Conservation (phyloP, 768 basidiomycete species). For the Rhizopogon rudus region DNA sequence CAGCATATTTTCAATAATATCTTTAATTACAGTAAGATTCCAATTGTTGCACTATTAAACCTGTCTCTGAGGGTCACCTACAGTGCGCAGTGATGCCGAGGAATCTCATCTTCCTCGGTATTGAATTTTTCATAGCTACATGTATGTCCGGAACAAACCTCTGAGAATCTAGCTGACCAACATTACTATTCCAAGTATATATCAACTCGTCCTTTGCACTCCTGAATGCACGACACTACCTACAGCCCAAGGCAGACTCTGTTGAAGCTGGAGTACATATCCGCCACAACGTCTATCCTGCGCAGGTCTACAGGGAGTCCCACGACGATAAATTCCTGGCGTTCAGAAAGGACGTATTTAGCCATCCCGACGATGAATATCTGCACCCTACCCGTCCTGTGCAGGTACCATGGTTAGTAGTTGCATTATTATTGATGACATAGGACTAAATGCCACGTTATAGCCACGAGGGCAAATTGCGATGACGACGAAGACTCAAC, state of each 20-base stretch:
- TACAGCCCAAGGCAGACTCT: too few species aligned
- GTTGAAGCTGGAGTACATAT: too few species aligned
- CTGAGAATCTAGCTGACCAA: neutral
- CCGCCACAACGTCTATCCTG: neutral
- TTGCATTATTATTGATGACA: too few species aligned
- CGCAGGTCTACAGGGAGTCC: too few species aligned
- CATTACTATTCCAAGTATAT: neutral
- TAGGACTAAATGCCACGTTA: neutral
- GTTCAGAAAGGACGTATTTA: too few species aligned
- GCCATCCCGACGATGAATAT: neutral
- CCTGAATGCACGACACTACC: neutral
- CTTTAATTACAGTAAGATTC: neutral
- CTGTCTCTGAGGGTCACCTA: neutral
- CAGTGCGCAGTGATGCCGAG: slow-evolving; percentile 2
- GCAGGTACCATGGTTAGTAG: neutral
- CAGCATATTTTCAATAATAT: neutral
- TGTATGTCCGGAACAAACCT: neutral
- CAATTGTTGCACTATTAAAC: neutral
- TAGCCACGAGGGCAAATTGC: neutral
- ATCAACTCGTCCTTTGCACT: neutral
- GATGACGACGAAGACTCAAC: neutral
- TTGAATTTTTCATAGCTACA: slow-evolving; percentile 3
- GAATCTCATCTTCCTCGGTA: slow-evolving; percentile 1
- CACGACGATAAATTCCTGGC: too few species aligned
- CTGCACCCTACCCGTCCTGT: neutral